Evolutionary conservation across 2,329 filamentous ascomycete genomes (phyloP), one percentile per base, ranked within the genome.

Genomic region (Neofusicoccum kwambonambiense): DNA sequence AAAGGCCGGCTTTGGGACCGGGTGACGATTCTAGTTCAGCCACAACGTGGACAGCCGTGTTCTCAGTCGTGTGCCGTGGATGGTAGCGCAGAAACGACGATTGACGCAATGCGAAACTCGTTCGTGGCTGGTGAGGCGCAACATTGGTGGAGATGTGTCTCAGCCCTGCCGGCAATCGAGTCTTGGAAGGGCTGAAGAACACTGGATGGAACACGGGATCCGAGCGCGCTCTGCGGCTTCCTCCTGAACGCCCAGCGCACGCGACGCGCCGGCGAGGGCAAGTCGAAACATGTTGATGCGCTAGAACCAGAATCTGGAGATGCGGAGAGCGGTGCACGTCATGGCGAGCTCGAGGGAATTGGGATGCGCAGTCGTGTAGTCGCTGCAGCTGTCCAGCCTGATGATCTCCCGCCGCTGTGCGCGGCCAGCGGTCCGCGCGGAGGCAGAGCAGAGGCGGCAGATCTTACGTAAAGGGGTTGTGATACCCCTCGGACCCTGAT

Each of bases 381-480:
- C 41, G 15, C n/a, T 44, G 41, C 41, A 8, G n/a, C 41, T 22
- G 5, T 19, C 22, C 41, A 15, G 19, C 13, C 17, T 60, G 56
- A n/a, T 60, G 56, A 60, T 60, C 56, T 60, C 56, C 56, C 56
- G 56, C 56, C 17, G 56, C 27, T 31, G 7, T 47, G 56, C 27
- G 42, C 56, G 56, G 42, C 17, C n/a, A 8, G 22, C 22, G 56
- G 56, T 39, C 56, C 56, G 56, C 47, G 56, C 22, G n/a, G 56
- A 22, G 42, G 56, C 56, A 45, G 31, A 45, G 56, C 41, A 60
- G 56, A 15, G 27, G 12, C 9, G 31, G 41, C 41, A 60, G 56
- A 60, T 60, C 56, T 60, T 60, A 60, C 56, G 56, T 60, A 60
- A 60, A 60, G n/a, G 27, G 39, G 54, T 44, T 58, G 54, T 17